Conservation (phyloP, 306 rosid species). For the Cicer judaicum region DNA sequence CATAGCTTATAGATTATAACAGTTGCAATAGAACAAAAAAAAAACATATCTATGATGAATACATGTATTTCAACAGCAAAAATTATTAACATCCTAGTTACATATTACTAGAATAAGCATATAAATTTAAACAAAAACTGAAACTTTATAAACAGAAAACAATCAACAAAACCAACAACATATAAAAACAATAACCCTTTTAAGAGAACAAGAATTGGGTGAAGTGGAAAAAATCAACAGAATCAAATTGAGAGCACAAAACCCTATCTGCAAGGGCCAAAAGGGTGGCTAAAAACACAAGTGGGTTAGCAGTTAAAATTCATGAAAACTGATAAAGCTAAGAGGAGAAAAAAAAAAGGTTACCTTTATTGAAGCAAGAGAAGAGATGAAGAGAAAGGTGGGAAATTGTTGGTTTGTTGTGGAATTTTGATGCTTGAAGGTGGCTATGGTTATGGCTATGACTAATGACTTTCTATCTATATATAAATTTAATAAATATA, state of each 20-base stretch:
- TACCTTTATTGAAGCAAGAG: conserved; percentile 45
- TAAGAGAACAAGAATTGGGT: conserved; percentile 31
- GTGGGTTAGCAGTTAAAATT: conserved; percentile 29
- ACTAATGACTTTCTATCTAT: conserved; percentile 1
- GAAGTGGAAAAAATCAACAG: not conserved
- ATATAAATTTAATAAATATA: not conserved
- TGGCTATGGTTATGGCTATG: conserved; percentile 36
- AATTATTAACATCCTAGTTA: conserved; percentile 20
- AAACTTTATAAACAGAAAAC: conserved; percentile 30
- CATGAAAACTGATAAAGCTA: conserved; percentile 36
- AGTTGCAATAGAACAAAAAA: conserved; percentile 30
- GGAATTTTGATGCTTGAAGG: conserved; percentile 39
- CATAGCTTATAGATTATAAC: not conserved
- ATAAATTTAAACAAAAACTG: conserved; percentile 9
- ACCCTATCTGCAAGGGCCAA: conserved; percentile 48
- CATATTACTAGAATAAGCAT: conserved; percentile 22
- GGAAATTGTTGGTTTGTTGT: conserved; percentile 34
- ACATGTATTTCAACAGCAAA: conserved; percentile 16
- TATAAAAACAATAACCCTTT: conserved; percentile 18
- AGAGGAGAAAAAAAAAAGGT: conserved; percentile 10
- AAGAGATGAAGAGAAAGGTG: conserved; percentile 25
- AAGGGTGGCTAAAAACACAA: conserved; percentile 29
- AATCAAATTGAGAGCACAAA: conserved; percentile 36
- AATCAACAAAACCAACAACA: conserved; percentile 27
- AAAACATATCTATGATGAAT: not conserved